Percentiles rank a stretch among this genome's conserved stretches.
Evolutionary conservation across 2,329 filamentous ascomycete species (phyloP).

Genomic region (Paradendryphiella salina): DNA sequence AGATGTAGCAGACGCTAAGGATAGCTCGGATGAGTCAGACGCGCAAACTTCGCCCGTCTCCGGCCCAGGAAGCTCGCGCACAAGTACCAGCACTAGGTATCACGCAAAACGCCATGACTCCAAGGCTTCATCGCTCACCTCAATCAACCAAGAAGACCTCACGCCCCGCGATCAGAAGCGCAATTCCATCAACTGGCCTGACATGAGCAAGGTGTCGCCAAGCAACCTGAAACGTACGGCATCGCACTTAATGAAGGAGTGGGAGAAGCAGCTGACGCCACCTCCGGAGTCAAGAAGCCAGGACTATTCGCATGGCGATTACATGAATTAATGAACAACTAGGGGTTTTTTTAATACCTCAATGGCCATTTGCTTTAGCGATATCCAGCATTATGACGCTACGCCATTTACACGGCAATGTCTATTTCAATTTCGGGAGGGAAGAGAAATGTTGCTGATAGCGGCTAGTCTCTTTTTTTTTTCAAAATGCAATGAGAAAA

Average conservation of each 20-base stretch:
- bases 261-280: constrained; percentile 76
- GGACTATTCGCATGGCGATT: constrained; percentile 42
- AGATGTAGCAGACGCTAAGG: constrained; percentile 44
- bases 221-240: constrained; percentile 80
- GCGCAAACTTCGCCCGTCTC: constrained; percentile 51
- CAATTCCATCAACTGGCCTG: constrained; percentile 63
- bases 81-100: constrained; percentile 59
- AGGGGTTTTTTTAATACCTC: not conserved
- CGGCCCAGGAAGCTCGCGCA: constrained; percentile 54
- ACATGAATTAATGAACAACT: constrained; percentile 25
- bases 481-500: too few species aligned
- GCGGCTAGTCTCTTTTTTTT: constrained; percentile 9
- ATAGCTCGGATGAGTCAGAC: constrained; percentile 56
- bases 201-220: constrained; percentile 71
- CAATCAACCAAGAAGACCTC: constrained; percentile 22
- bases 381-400: constrained; percentile 33
- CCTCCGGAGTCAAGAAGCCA: constrained; percentile 40
- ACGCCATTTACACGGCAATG: constrained; percentile 37
- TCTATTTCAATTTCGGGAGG: constrained; percentile 26
- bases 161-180: constrained; percentile 36
- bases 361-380: constrained; percentile 7
- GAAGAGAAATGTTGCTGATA: constrained; percentile 7
- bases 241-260: constrained; percentile 85
- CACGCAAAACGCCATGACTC: constrained; percentile 46
- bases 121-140: constrained; percentile 43